Base-by-base conservation (phyloP, 139 green algal genomes). In the Chlamydomonas sp. region DNA sequence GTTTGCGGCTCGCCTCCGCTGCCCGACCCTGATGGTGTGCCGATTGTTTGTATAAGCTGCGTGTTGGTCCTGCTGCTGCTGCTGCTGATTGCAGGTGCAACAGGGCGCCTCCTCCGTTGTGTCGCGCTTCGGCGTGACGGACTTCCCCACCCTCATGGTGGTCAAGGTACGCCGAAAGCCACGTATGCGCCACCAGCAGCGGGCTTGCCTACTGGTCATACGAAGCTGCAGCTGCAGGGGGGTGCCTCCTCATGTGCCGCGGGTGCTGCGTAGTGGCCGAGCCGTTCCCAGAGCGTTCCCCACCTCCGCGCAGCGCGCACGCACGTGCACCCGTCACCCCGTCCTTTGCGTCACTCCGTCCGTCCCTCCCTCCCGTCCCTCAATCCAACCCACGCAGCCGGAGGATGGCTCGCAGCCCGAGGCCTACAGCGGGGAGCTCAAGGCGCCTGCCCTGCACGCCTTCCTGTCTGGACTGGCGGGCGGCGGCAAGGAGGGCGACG, bases 391-490 rank as follows among this genome's bases (percentile, higher is more conserved):
- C 71, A 5, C 83, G 89, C 59, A 18, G 59, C 64, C 67, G 18
- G 31, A 49, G 31, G 31, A 49, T 49, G 31, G 31, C 31, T 49
- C 31, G 31, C 31, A 49, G 49, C 20, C 20, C 8, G 83, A 81
- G 61, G 58, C 17, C 16, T 92, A 92, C 77, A 63, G 59, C 15
- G 90, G 86, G 60, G 86, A 87, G 18, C 75, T 92, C 71, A 93
- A 93, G 85, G 85, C 91, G 17, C 71, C 82, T 16, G 81, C 88
- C 57, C 77, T 93, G 60, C 79, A 88, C 8, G 64, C 69, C 9
- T 90, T 85, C 88, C 88, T 93, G 57, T 62, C 49, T 31, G 79
- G 64, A 3, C 18, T 3, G 18, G 31, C 2, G 4, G 16, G 8
- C 78, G 60, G 61, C n/a, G 78, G 63, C 78, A 63, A 63, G 74